These are phyloP conservation scores for Pleurotus pulmonarius DNA, from an alignment of 768 basidiomycete species.

Conservation along the genomic window DNA sequence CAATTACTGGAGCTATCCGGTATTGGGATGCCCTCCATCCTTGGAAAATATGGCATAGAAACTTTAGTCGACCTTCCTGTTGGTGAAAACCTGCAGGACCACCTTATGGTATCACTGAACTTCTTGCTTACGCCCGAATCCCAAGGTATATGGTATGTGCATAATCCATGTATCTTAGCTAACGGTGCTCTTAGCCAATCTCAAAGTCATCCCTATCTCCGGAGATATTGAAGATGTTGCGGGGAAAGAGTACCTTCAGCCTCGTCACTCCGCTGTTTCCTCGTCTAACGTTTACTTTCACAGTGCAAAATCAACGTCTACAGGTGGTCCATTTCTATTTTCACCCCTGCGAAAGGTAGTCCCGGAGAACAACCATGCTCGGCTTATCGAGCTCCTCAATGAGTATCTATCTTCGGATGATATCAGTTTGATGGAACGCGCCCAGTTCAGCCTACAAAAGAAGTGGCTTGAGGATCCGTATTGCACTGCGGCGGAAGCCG, in stretches of 20 bases:
- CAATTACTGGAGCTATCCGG: slow-evolving; percentile 43
- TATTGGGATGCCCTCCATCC: slow-evolving; percentile 37
- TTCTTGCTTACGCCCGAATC: slow-evolving; percentile 9
- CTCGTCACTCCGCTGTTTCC: no score
- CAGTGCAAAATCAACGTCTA: slow-evolving; percentile 3
- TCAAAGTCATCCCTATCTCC: neutral
- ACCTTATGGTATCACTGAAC: slow-evolving; percentile 11
- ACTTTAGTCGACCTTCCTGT: slow-evolving; percentile 38
- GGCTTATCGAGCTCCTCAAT: neutral
- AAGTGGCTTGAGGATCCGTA: neutral
- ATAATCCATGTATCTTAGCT: no score
- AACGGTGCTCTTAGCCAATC: neutral
- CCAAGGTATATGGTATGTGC: neutral
- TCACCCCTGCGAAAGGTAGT: neutral
- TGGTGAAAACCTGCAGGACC: slow-evolving; percentile 36
- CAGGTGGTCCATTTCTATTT: slow-evolving; percentile 6
- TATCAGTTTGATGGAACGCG: neutral
- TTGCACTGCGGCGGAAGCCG: neutral
- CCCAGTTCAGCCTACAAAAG: neutral
- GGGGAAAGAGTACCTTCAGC: neutral
- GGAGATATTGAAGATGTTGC: neutral
- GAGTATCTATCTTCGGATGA: neutral
- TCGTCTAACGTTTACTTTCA: neutral
- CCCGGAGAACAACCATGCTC: neutral
- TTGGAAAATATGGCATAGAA: slow-evolving; percentile 32